These are phyloP conservation scores for Porpolomopsis calyptriformis DNA, from an alignment of 768 basidiomycete species.

Conservation along the genomic window DNA sequence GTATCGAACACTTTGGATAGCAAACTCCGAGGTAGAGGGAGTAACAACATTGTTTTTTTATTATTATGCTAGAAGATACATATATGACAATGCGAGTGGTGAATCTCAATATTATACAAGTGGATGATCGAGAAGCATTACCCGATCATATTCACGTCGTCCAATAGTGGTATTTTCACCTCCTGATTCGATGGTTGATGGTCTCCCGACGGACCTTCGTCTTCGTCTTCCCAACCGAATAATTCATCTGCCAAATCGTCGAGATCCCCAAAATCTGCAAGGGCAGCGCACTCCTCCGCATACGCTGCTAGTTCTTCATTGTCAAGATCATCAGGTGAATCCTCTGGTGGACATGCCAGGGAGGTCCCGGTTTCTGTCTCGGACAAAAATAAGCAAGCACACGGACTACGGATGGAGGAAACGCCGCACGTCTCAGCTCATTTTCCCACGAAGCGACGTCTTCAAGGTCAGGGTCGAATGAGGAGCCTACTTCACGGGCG, in stretches of 20 bases:
- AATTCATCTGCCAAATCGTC: conserved; percentile 8
- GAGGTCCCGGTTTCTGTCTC: background rate
- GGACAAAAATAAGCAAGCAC: background rate
- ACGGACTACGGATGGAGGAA: background rate
- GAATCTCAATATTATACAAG: no score
- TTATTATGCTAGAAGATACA: no score
- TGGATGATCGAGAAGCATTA: no score
- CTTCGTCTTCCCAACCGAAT: background rate
- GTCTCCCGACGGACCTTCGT: no score
- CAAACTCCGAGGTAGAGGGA: no score
- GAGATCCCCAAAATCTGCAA: conserved; percentile 10
- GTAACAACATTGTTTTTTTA: no score
- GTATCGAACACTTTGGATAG: no score
- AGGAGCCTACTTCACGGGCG: conserved; percentile 59
- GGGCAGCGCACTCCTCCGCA: conserved; percentile 10
- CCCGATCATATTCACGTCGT: no score
- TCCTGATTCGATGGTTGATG: no score
- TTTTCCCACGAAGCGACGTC: conserved; percentile 52
- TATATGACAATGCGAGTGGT: no score
- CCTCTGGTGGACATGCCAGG: background rate
- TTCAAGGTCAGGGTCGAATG: conserved; percentile 65
- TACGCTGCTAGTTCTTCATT: conserved; percentile 11
- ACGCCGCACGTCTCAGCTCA: conserved; percentile 34
- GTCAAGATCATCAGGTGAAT: conserved; percentile 3
- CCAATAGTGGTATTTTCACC: no score